Evolutionary conservation across 2,329 filamentous ascomycete genomes (phyloP).

Genomic region (Berkeleyomyces basicola): DNA sequence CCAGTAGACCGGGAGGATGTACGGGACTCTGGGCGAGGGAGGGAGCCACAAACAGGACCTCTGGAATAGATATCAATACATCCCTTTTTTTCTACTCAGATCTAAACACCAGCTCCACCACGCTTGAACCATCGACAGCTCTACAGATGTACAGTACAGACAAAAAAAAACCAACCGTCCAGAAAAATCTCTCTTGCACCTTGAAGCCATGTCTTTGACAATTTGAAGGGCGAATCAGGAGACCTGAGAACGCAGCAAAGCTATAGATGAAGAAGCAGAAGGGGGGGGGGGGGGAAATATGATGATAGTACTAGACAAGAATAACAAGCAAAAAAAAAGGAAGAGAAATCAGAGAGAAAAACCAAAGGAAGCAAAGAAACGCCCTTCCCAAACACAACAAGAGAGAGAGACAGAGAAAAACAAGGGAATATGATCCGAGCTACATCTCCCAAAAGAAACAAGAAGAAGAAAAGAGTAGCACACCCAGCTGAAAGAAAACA

Average conservation of each 20-base stretch:
- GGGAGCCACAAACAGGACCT: no score
- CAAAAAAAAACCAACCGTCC: no score
- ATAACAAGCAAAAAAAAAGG: background rate
- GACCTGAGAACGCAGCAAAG: background rate
- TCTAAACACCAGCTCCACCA: no score
- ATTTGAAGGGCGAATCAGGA: no score
- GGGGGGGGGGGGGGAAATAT: background rate
- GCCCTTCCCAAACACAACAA: background rate
- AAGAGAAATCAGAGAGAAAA: background rate
- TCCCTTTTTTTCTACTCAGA: no score
- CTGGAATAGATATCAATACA: no score
- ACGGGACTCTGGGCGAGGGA: no score
- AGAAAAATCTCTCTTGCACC: no score
- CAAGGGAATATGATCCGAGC: background rate
- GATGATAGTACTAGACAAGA: background rate
- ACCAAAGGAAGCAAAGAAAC: background rate
- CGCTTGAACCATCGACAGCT: no score
- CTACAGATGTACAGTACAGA: no score
- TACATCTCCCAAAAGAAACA: background rate
- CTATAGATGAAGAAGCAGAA: background rate
- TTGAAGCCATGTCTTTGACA: no score
- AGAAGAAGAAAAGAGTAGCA: background rate
- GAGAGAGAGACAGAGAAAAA: background rate
- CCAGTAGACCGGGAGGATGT: conserved; percentile 24
- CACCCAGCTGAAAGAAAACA: background rate